Conservation (phyloP, 768 basidiomycete genomes). For the Rhizopogon roseolus region DNA sequence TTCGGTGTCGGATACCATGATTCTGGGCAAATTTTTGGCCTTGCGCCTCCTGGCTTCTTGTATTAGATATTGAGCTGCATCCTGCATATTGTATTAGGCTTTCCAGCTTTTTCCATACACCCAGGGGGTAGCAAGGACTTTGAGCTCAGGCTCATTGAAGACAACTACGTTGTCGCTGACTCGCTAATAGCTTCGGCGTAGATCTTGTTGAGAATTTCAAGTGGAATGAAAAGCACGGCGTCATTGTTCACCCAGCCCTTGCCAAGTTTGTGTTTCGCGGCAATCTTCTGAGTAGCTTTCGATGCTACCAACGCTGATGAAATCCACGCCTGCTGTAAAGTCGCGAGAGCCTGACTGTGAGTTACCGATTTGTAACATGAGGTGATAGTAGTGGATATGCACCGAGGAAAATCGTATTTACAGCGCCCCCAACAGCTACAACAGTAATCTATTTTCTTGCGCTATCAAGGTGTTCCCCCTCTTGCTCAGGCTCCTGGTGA, state of each 20-base stretch:
- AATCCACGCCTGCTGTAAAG: background rate
- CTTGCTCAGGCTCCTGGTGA: background rate
- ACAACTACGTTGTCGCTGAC: slow-evolving; percentile 7
- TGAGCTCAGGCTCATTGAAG: slow-evolving; percentile 8
- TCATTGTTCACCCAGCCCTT: background rate
- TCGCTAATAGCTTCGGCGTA: slow-evolving; percentile 7
- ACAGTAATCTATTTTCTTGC: background rate
- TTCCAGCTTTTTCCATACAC: background rate
- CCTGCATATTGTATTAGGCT: slow-evolving; percentile 8
- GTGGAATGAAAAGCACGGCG: background rate
- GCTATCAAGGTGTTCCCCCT: background rate
- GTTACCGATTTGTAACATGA: background rate
- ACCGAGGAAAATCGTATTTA: background rate
- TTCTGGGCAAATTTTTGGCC: background rate
- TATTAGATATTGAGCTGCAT: slow-evolving; percentile 8
- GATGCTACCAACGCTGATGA: background rate
- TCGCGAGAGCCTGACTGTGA: background rate
- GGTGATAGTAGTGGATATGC: no score
- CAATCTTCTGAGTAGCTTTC: background rate
- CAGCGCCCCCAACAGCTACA: background rate
- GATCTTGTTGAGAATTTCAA: background rate
- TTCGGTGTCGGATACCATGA: background rate
- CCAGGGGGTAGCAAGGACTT: slow-evolving; percentile 11
- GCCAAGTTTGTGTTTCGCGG: background rate
- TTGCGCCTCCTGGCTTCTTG: background rate